These are phyloP conservation scores for Monarda citriodora DNA, from an alignment of 305 asterid species.

Conservation along the genomic window DNA sequence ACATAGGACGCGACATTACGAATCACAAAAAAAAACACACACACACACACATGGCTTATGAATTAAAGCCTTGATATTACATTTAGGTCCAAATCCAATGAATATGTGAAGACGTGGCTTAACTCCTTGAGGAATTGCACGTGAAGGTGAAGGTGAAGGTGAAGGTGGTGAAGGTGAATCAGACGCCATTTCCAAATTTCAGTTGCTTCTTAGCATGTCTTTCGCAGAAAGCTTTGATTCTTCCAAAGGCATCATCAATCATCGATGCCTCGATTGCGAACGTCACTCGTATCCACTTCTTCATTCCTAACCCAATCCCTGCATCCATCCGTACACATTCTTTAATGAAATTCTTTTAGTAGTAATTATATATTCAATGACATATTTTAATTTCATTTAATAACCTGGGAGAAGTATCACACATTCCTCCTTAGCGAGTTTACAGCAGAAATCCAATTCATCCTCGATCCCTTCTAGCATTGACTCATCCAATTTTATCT, in stretches of 20 bases:
- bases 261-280: conserved; percentile 42
- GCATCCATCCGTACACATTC: neutral
- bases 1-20: too few relatives aligned
- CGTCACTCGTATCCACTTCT: conserved; percentile 56
- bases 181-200: neutral
- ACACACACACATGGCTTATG: too few relatives aligned
- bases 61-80: too few relatives aligned
- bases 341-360: too few relatives aligned
- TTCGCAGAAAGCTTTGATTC: conserved; percentile 48
- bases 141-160: too few relatives aligned
- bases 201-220: conserved; percentile 40
- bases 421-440: conserved; percentile 68
- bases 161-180: too few relatives aligned
- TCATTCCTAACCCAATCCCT: conserved; percentile 54
- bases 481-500: conserved; percentile 47
- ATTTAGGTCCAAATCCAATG: too few relatives aligned
- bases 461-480: conserved; percentile 45
- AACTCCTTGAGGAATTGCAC: neutral
- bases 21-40: too few relatives aligned
- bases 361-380: too few relatives aligned
- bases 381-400: too few relatives aligned
- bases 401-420: conserved; percentile 67
- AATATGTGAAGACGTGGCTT: neutral
- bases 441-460: conserved; percentile 64
- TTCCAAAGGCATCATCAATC: conserved; percentile 47